phyloP scores from a whole-genome alignment of 768 basidiomycete species.

The Scleroderma citrinum region DNA sequence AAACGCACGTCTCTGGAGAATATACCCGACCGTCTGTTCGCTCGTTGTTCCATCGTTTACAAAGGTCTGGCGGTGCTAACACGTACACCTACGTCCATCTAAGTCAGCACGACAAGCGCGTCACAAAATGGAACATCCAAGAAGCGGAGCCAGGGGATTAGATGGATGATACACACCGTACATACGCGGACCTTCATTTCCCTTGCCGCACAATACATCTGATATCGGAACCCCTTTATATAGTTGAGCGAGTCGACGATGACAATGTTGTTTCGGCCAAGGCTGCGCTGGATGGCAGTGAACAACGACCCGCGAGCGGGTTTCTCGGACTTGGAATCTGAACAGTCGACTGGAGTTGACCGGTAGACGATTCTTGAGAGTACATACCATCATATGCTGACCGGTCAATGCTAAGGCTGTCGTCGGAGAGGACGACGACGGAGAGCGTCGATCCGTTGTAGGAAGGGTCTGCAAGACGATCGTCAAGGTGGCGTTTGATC shows the following conservation, averaged over 20 bases:
- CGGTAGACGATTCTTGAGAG: neutral
- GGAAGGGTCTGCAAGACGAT: constrained; percentile 38
- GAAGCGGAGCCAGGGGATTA: neutral
- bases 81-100: constrained; percentile 56
- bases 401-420: constrained; percentile 56
- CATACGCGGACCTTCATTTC: constrained; percentile 82
- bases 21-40: constrained; percentile 51
- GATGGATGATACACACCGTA: constrained; percentile 53
- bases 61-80: constrained; percentile 68
- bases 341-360: neutral
- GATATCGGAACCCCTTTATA: constrained; percentile 98
- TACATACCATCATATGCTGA: constrained; percentile 69
- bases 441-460: constrained; percentile 50
- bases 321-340: constrained; percentile 82
- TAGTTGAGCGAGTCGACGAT: constrained; percentile 93
- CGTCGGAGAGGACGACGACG: constrained; percentile 62
- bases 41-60: constrained; percentile 66
- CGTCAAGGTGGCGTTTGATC: constrained; percentile 52
- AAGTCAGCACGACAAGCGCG: constrained; percentile 2
- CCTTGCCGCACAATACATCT: constrained; percentile 93
- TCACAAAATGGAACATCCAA: neutral
- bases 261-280: constrained; percentile 69
- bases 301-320: constrained; percentile 81
- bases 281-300: constrained; percentile 70
- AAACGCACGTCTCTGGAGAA: constrained; percentile 63